Base-by-base conservation (phyloP, 83 land plant species). In the Thuja plicata region DNA sequence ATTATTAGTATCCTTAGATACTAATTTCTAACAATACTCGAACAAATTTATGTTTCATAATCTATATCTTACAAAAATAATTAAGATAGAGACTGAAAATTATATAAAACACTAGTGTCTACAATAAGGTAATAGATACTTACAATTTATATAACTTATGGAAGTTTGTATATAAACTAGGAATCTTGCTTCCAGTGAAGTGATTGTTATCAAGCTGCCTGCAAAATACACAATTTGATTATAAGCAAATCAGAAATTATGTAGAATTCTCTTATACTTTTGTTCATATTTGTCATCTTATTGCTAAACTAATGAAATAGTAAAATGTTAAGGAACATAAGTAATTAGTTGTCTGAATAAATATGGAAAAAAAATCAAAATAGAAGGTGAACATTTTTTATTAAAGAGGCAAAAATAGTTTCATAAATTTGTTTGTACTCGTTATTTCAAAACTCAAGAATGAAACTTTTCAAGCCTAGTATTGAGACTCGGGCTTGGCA, bases 131-230 rank as follows among this genome's bases (percentile, higher is more conserved):
- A 12, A 10, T 50, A 45, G 57, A 88, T n/a, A 86, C 95, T 90
- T 89, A 94, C 95, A 94, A 83, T 86, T 94, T 94, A 60, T 86
- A 27, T 32, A 94, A 77, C 9, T 79, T 91, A 35, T 54, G 43
- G 87, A 92, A 86, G 88, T 88, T 94, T 2, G 89, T 86, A 90
- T 95, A 95, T 77, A 89, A 83, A 37, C 84, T 84, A 74, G 96
- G 96, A 92, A 95, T 90, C 73, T 62, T 46, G 79, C 86, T 73
- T 3, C 94, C 96, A 46, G 62, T 81, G 57, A 95, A 93, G 89
- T 95, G 90, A 87, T 95, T 95, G 90, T 93, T 92, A 90, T 95
- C 95, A 43, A 95, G 91, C 84, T 95, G 96, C 38, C 96, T 95
- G 92, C 90, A 91, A 80, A 84, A 81, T 37, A 81, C 84, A n/a